Evolutionary conservation across 805 yeast genomes (phyloP).

Genomic region (Saturnispora halmiae): DNA sequence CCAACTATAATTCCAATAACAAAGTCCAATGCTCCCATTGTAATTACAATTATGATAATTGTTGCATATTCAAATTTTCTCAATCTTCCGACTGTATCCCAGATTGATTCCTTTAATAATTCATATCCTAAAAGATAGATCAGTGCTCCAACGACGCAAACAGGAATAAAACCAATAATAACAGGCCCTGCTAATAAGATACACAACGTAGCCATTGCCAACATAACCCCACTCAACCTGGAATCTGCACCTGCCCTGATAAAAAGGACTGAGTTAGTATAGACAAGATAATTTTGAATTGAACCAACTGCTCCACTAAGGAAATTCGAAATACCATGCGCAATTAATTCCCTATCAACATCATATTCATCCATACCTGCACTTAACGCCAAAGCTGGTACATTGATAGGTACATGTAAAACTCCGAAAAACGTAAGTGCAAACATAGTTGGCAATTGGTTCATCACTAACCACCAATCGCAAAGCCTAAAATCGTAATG

Average conservation of each 20-base stretch:
- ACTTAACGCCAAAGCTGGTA: conserved; percentile 92
- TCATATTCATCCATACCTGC: conserved; percentile 78
- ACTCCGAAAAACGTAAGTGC: conserved; percentile 95
- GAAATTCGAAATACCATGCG: conserved; percentile 88
- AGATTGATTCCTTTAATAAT: conserved; percentile 72
- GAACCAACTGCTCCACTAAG: conserved; percentile 79
- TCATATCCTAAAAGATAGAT: conserved; percentile 90
- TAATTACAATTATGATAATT: conserved; percentile 73
- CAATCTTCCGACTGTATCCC: conserved; percentile 75
- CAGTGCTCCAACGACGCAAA: conserved; percentile 90
- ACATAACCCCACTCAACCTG: conserved; percentile 78
- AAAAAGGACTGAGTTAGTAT: conserved; percentile 86
- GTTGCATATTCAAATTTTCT: conserved; percentile 75
- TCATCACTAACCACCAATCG: conserved; percentile 61
- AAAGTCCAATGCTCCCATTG: conserved; percentile 94
- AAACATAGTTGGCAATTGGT: conserved; percentile 83
- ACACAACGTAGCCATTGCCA: conserved; percentile 70
- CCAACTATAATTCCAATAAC: conserved; percentile 90
- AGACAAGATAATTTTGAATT: conserved; percentile 89
- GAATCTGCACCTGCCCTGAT: conserved; percentile 93
- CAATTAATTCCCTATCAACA: conserved; percentile 86
- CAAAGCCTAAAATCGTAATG: conserved; percentile 62
- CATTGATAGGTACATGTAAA: conserved; percentile 93
- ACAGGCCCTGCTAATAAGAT: conserved; percentile 86
- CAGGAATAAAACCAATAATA: conserved; percentile 89